Evolutionary conservation across 2,329 filamentous ascomycete genomes (phyloP).

Genomic region (Stemphylium vesicarium): DNA sequence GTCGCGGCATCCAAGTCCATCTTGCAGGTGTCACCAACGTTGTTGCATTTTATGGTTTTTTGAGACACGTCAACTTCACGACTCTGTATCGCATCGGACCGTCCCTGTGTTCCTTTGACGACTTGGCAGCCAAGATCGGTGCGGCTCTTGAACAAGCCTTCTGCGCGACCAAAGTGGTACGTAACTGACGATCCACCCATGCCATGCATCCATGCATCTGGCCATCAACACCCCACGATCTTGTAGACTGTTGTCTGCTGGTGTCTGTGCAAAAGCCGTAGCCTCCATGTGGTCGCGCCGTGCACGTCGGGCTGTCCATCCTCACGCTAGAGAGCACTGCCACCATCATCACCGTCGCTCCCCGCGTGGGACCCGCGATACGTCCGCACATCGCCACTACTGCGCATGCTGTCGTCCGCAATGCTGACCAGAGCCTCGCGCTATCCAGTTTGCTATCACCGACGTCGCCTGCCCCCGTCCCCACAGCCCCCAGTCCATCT

Average conservation of each 20-base stretch:
- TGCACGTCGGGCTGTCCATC: conserved; percentile 14
- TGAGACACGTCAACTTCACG: background rate
- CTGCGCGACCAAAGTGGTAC: conserved; percentile 34
- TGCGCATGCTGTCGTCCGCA: conserved; percentile 28
- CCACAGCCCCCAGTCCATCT: conserved; percentile 32
- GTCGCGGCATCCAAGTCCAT: too few relatives aligned
- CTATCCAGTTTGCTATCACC: conserved; percentile 24
- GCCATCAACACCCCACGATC: conserved; percentile 7
- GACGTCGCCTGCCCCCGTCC: conserved; percentile 16
- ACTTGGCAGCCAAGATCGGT: conserved; percentile 37
- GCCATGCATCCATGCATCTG: background rate
- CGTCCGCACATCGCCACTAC: conserved; percentile 25
- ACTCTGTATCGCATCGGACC: conserved; percentile 1
- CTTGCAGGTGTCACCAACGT: too few relatives aligned
- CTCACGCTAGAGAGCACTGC: conserved; percentile 31
- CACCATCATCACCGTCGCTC: conserved; percentile 28
- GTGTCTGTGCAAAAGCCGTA: conserved; percentile 10
- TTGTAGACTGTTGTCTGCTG: conserved; percentile 3
- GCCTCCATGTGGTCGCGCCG: conserved; percentile 17
- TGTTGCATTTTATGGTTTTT: too few relatives aligned
- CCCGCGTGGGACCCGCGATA: conserved; percentile 30
- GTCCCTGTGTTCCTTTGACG: conserved; percentile 24
- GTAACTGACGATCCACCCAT: conserved; percentile 25
- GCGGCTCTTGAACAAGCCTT: conserved; percentile 33
- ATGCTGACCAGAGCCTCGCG: conserved; percentile 42